Base-by-base conservation (phyloP, 2,329 filamentous ascomycete species). In the Pseudopyricularia cyperi region DNA sequence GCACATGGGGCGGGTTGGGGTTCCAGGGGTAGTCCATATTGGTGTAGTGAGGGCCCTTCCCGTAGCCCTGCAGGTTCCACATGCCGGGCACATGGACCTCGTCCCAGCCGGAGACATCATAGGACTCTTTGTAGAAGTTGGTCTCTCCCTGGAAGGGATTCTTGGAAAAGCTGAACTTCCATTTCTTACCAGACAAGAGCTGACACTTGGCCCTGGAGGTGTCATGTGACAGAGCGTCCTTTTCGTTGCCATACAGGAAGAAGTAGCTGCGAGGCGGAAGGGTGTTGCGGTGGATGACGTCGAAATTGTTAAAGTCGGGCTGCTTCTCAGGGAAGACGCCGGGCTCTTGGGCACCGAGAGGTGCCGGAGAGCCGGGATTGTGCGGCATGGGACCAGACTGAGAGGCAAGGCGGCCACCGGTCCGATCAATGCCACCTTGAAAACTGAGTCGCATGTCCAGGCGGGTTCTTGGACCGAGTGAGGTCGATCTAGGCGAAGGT, bases 51-150 rank as follows among this genome's bases (percentile, higher is more conserved):
- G 83, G 83, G 9, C 73, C 69, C 22, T 67, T 66, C 3, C 83
- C 83, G 57, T 78, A 79, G 14, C 82, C 83, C 59, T 85, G 77
- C 1, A 84, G 68, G 63, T 87, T 83, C 84, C 84, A 88, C 68
- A 82, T 80, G 14, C 80, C 79, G 0, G 83, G 84, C 0, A 87
- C 83, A 7, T 68, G 59, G 35, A 84, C 78, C 35, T 75, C 66
- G 22, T 65, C 64, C 77, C 75, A 77, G 34, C 59, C 57, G 1
- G 61, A 58, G 9, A 66, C 60, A 52, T 70, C 64, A 52, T 67
- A 73, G 32, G 55, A 57, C 28, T 58, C 54, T 28, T 63, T 53
- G 54, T 68, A 65, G 53, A 74, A 74, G 44, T 66, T 60, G 4
- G 56, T 57, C 0, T 74, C 73, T 0, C 72, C 73, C 35, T 69